Conservation (phyloP, 768 basidiomycete genomes). For the Rhodocollybia butyracea region DNA sequence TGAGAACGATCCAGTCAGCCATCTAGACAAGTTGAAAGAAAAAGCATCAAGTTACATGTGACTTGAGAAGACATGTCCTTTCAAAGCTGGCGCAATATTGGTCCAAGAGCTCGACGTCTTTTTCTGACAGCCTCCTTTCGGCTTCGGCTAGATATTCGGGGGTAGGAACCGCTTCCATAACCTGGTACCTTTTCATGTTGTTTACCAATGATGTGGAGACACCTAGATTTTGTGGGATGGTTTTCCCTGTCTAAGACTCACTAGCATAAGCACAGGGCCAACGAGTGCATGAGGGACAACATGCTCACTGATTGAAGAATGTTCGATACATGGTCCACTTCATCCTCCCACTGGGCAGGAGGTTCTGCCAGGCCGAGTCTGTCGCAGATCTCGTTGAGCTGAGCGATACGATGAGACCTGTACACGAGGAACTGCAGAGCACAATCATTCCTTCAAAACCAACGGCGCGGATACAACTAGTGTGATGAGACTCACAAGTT, state of each 20-base stretch:
- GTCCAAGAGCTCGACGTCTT: constrained; percentile 11
- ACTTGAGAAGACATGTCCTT: constrained; percentile 5
- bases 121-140: neutral
- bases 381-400: constrained; percentile 4
- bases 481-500: constrained; percentile 8
- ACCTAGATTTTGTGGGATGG: too few relatives aligned
- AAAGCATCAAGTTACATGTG: constrained; percentile 8
- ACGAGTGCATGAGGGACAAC: too few relatives aligned
- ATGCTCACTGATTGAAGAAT: too few relatives aligned
- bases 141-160: too few relatives aligned
- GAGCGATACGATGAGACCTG: constrained; percentile 10
- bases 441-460: too few relatives aligned
- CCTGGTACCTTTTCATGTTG: too few relatives aligned
- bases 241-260: too few relatives aligned
- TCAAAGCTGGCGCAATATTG: constrained; percentile 14
- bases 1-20: neutral
- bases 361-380: constrained; percentile 4
- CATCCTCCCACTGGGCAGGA: constrained; percentile 13
- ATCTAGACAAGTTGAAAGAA: neutral
- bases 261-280: too few relatives aligned
- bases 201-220: too few relatives aligned
- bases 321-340: constrained; percentile 10
- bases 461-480: too few relatives aligned
- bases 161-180: too few relatives aligned
- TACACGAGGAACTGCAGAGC: constrained; percentile 8